These are phyloP conservation scores for Fraxinus floribunda DNA, from an alignment of 305 asterid genomes.

Conservation along the genomic window DNA sequence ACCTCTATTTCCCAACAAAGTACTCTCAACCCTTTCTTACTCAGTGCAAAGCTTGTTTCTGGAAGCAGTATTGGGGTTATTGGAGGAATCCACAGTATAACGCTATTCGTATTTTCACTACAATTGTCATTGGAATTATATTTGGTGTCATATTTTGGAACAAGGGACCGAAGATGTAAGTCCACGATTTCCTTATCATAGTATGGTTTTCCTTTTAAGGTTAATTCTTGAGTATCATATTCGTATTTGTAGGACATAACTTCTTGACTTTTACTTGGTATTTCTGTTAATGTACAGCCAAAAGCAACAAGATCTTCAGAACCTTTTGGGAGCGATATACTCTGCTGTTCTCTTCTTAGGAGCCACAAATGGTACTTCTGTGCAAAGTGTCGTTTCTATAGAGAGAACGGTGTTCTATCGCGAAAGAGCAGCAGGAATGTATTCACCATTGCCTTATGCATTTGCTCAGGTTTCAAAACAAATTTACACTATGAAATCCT, in stretches of 20 bases:
- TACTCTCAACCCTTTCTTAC: conserved; percentile 40
- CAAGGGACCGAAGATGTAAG: conserved; percentile 32
- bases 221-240: not conserved
- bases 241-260: not conserved
- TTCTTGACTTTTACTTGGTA: not conserved
- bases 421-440: conserved; percentile 55
- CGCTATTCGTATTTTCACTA: conserved; percentile 36
- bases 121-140: conserved; percentile 32
- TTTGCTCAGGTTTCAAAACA: conserved; percentile 41
- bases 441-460: conserved; percentile 47
- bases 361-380: conserved; percentile 25
- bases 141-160: conserved; percentile 50
- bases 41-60: conserved; percentile 51
- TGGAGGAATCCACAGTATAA: conserved; percentile 53
- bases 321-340: conserved; percentile 45
- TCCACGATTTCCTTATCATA: not conserved
- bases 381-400: conserved; percentile 36
- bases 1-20: conserved; percentile 38
- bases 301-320: conserved; percentile 42
- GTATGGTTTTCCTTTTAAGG: not conserved
- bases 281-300: conserved; percentile 18
- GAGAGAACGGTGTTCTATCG: conserved; percentile 51
- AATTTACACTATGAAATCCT: not conserved
- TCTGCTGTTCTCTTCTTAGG: conserved; percentile 45
- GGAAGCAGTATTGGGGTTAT: conserved; percentile 55